Evolutionary conservation across 345 rosid genomes (phyloP).

Genomic region (Gossypium ekmanianum): DNA sequence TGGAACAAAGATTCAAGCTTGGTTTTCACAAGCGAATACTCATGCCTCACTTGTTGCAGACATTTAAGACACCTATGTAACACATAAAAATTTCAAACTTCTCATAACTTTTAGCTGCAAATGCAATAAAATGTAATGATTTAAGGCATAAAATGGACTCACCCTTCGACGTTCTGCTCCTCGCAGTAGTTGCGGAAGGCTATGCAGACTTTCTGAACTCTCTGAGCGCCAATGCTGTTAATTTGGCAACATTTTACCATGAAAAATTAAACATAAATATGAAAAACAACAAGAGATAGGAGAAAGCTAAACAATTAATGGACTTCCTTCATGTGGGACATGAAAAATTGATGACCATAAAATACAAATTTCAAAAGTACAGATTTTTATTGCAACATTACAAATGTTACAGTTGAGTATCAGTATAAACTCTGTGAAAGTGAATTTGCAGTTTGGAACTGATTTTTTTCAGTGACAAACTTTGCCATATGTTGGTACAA

Average conservation of each 20-base stretch:
- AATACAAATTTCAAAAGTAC: not conserved
- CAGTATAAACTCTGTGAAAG: not conserved
- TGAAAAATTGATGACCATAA: not conserved
- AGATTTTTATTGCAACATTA: not conserved
- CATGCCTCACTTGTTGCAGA: constrained; percentile 55
- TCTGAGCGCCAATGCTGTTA: constrained; percentile 24
- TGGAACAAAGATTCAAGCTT: constrained; percentile 60
- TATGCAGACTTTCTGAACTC: constrained; percentile 18
- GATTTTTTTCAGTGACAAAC: not conserved
- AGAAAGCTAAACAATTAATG: not conserved
- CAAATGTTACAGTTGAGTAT: not conserved
- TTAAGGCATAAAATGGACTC: not conserved
- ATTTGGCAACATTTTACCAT: constrained; percentile 1
- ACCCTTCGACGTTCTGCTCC: constrained; percentile 19
- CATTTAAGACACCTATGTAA: constrained; percentile 49
- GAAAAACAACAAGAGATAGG: not conserved
- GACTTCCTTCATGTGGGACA: not conserved
- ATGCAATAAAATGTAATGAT: not conserved
- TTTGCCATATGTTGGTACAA: not conserved
- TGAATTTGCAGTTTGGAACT: not conserved
- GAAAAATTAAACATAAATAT: not conserved
- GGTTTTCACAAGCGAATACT: constrained; percentile 46
- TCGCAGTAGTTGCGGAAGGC: constrained; percentile 19
- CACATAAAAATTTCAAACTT: constrained; percentile 1
- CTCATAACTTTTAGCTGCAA: not conserved